Percentiles rank a stretch among this genome's conserved stretches.
Conservation (phyloP, 106 monocot species). For the Dioscorea zingiberensis region DNA sequence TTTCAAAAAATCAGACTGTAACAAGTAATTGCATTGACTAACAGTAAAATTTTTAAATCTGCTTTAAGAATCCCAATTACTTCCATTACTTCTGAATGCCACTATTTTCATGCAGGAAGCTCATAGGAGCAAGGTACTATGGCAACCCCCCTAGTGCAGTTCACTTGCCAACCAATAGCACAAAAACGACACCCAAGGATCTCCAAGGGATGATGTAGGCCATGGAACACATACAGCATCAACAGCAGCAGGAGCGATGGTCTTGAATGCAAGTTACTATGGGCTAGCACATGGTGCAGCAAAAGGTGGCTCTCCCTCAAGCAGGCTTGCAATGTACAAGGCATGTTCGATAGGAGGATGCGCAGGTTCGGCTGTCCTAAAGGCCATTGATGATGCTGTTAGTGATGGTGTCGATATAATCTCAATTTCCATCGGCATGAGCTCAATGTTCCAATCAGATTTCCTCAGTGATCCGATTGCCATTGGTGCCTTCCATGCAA, state of each 20-base stretch:
- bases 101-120: conserved; percentile 41
- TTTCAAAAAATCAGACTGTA: conserved; percentile 79
- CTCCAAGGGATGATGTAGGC: conserved; percentile 76
- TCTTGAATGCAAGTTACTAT: conserved; percentile 67
- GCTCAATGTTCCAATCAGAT: conserved; percentile 84
- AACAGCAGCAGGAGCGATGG: conserved; percentile 62
- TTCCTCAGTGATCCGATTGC: conserved; percentile 89
- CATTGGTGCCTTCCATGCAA: conserved; percentile 83
- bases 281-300: conserved; percentile 78
- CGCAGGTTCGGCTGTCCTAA: conserved; percentile 57
- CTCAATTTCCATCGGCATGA: conserved; percentile 93
- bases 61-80: neutral
- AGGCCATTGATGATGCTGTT: conserved; percentile 92
- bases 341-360: conserved; percentile 92
- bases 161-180: conserved; percentile 19
- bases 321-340: conserved; percentile 83
- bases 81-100: neutral
- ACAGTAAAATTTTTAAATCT: neutral
- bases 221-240: conserved; percentile 95
- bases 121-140: conserved; percentile 93
- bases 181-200: conserved; percentile 22
- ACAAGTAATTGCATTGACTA: conserved; percentile 33
- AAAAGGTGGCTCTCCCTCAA: conserved; percentile 71
- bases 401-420: conserved; percentile 83
- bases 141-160: conserved; percentile 28